These are phyloP conservation scores for Lomentospora prolificans DNA, from an alignment of 2,329 filamentous ascomycete species.

Conservation along the genomic window DNA sequence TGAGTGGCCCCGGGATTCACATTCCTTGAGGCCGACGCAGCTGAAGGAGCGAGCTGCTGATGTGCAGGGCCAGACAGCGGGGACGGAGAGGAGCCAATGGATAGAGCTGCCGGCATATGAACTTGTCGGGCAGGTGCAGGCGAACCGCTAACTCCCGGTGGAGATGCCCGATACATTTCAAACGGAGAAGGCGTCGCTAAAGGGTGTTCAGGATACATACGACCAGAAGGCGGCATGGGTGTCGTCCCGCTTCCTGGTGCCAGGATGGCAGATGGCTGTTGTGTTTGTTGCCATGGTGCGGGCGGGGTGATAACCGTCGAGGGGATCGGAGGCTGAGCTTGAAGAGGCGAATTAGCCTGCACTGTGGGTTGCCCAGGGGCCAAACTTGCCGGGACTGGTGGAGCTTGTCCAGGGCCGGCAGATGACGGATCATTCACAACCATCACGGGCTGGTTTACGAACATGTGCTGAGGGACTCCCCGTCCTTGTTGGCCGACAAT, in stretches of 20 bases:
- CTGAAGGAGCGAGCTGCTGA: neutral
- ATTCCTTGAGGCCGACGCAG: neutral
- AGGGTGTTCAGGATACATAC: neutral
- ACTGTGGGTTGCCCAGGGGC: neutral
- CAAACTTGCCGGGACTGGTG: neutral
- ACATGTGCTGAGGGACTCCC: neutral
- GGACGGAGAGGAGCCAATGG: neutral
- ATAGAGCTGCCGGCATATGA: neutral
- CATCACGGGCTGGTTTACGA: neutral
- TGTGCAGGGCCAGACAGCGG: neutral
- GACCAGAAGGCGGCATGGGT: neutral
- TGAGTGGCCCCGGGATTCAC: neutral
- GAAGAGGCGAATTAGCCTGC: neutral
- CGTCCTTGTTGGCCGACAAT: neutral
- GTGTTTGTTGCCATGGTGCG: conserved; percentile 16
- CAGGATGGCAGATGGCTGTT: conserved; percentile 8
- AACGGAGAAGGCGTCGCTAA: conserved; percentile 4
- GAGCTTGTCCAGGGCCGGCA: neutral
- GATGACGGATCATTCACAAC: neutral
- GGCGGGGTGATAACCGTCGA: neutral
- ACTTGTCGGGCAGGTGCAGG: neutral
- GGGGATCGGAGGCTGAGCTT: neutral
- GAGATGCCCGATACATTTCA: neutral
- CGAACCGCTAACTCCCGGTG: neutral
- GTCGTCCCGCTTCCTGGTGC: neutral